Conservation (phyloP, 2,329 filamentous ascomycete species). For the Fusarium mexicanum region DNA sequence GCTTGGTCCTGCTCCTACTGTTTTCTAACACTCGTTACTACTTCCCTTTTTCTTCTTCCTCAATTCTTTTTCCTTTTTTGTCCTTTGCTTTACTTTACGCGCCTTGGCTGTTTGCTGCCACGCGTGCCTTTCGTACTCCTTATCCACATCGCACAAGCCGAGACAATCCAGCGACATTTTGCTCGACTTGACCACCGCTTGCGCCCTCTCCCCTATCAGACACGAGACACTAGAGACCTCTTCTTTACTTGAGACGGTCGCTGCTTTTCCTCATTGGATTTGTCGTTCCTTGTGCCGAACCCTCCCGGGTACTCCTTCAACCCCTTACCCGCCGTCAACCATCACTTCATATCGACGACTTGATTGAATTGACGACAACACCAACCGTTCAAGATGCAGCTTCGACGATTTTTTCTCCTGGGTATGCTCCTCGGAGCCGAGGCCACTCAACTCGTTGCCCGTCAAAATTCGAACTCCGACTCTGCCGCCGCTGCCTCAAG, state of each 20-base stretch:
- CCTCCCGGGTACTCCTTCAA: slow-evolving; percentile 24
- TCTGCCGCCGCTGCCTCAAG: not conserved
- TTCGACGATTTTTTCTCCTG: slow-evolving; percentile 39
- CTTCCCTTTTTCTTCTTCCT: not conserved
- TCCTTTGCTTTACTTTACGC: slow-evolving; percentile 1
- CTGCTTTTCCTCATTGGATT: slow-evolving; percentile 33
- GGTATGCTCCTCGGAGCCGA: slow-evolving; percentile 41
- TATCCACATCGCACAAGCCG: slow-evolving; percentile 30
- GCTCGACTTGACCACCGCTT: slow-evolving; percentile 13
- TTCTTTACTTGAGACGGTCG: slow-evolving; percentile 28
- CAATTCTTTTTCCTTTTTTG: not conserved
- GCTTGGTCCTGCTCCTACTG: slow-evolving; percentile 16
- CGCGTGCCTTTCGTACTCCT: slow-evolving; percentile 27
- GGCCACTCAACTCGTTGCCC: slow-evolving; percentile 25
- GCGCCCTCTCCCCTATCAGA: slow-evolving; percentile 13
- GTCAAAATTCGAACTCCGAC: slow-evolving; percentile 24
- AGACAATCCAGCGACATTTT: slow-evolving; percentile 30
- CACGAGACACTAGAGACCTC: slow-evolving; percentile 10
- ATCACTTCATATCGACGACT: slow-evolving; percentile 13
- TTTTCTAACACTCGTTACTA: slow-evolving; percentile 30
- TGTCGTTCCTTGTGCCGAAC: slow-evolving; percentile 23
- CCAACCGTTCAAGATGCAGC: slow-evolving; percentile 34
- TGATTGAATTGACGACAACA: slow-evolving; percentile 22
- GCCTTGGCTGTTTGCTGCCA: slow-evolving; percentile 19
- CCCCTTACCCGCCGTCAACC: slow-evolving; percentile 5